Evolutionary conservation across 768 basidiomycete species (phyloP).

Genomic region (Trametes coccinea): DNA sequence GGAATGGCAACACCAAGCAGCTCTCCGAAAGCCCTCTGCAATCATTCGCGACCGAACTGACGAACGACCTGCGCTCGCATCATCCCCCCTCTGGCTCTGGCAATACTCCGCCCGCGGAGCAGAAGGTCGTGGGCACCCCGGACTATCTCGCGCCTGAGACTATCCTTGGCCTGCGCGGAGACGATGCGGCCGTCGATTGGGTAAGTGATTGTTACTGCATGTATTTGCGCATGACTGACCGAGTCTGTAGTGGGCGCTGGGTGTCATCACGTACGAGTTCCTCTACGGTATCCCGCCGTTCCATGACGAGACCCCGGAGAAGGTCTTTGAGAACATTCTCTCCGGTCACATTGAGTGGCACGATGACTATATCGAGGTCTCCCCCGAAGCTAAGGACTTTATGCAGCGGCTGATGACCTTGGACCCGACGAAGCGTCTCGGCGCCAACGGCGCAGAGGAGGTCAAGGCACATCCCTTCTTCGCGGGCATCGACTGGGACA

Average conservation of each 20-base stretch:
- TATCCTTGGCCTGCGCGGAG: conserved; percentile 91
- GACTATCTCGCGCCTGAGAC: conserved; percentile 97
- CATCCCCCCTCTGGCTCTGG: conserved; percentile 47
- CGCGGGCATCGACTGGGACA: conserved; percentile 89
- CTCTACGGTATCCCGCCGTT: conserved; percentile 96
- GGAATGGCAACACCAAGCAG: conserved; percentile 43
- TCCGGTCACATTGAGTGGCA: conserved; percentile 96
- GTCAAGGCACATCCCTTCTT: conserved; percentile 94
- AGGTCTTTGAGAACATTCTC: conserved; percentile 97
- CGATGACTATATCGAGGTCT: conserved; percentile 87
- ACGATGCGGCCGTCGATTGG: conserved; percentile 97
- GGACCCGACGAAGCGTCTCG: conserved; percentile 79
- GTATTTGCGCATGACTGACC: conserved; percentile 22
- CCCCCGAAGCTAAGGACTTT: conserved; percentile 85
- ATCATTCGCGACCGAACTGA: conserved; percentile 84
- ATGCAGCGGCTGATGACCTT: conserved; percentile 83
- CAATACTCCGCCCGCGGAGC: conserved; percentile 76
- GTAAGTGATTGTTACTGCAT: conserved; percentile 46
- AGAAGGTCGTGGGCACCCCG: conserved; percentile 96
- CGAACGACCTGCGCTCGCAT: conserved; percentile 80
- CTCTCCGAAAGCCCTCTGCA: conserved; percentile 74
- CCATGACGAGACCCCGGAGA: conserved; percentile 95
- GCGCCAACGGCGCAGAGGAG: conserved; percentile 85
- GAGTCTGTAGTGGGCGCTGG: conserved; percentile 85
- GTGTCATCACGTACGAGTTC: conserved; percentile 98